Evolutionary conservation across 345 rosid genomes (phyloP).

Genomic region (Euclidium syriacum): DNA sequence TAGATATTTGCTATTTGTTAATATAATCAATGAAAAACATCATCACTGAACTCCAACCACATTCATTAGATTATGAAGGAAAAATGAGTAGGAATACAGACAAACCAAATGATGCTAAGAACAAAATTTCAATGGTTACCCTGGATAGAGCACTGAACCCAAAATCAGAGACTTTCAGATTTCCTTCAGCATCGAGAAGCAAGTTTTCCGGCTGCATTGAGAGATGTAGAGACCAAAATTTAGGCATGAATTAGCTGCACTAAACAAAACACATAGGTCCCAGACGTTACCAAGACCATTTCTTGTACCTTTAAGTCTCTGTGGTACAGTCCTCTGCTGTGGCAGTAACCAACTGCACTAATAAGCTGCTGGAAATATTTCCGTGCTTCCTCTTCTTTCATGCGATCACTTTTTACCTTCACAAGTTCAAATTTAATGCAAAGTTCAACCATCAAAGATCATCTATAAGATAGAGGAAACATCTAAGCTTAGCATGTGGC

Average conservation of each 20-base stretch:
- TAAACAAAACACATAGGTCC: not conserved
- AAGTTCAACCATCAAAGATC: not conserved
- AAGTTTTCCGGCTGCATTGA: constrained; percentile 77
- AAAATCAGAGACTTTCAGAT: constrained; percentile 89
- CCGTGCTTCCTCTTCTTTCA: constrained; percentile 92
- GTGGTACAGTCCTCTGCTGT: constrained; percentile 83
- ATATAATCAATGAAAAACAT: not conserved
- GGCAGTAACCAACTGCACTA: constrained; percentile 84
- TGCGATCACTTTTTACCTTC: constrained; percentile 78
- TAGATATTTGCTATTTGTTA: not conserved
- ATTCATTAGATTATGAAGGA: not conserved
- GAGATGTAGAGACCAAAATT: constrained; percentile 1
- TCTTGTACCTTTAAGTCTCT: constrained; percentile 71
- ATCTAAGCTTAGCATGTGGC: not conserved
- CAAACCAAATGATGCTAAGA: not conserved
- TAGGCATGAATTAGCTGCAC: not conserved
- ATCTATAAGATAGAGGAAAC: not conserved
- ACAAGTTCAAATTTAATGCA: constrained; percentile 27
- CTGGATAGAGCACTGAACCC: constrained; percentile 79
- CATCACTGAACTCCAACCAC: not conserved
- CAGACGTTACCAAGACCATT: constrained; percentile 2
- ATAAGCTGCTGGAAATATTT: constrained; percentile 94
- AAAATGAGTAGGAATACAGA: not conserved
- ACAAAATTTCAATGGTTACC: constrained; percentile 44
- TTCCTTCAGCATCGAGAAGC: constrained; percentile 72